Evolutionary conservation across 495 filamentous ascomycete species (phyloP).

Genomic region (Thozetella sp.): DNA sequence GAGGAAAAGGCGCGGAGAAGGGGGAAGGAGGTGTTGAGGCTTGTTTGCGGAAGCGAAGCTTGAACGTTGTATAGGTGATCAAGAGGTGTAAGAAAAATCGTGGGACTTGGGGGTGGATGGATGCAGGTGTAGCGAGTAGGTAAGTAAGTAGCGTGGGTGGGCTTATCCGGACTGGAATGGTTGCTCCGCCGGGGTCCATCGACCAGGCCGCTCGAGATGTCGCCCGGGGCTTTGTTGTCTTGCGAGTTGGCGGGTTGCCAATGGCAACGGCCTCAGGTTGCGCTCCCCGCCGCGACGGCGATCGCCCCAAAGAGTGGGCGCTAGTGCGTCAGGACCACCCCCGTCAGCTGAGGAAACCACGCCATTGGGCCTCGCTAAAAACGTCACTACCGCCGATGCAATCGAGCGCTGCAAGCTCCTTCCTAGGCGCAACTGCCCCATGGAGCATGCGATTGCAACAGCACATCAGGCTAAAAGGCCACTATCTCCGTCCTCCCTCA

Average conservation of each 20-base stretch:
- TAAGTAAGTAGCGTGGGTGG: no score
- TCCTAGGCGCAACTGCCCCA: not conserved
- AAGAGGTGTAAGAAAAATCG: constrained; percentile 8
- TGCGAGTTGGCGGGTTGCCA: constrained; percentile 1
- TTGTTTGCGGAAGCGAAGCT: not conserved
- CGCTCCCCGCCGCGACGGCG: not conserved
- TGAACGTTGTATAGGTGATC: constrained; percentile 6
- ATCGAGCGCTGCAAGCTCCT: not conserved
- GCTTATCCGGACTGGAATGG: constrained; percentile 10
- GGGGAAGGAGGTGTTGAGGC: constrained; percentile 2
- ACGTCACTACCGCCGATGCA: not conserved
- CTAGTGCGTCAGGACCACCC: not conserved
- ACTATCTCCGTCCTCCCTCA: not conserved
- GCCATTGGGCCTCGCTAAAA: not conserved
- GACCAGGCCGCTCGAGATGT: constrained; percentile 5
- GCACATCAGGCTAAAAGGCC: not conserved
- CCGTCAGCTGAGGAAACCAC: not conserved
- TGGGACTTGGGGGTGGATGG: not conserved
- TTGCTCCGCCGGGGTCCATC: constrained; percentile 18
- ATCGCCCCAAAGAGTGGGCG: not conserved
- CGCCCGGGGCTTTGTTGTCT: constrained; percentile 23
- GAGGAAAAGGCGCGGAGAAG: not conserved
- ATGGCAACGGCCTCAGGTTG: not conserved
- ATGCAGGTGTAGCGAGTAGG: constrained; percentile 1
- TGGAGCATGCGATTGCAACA: not conserved